phyloP scores from a whole-genome alignment of 306 rosid genomes.

The Cucumis sativus region Cucumber_9930_V3 NC_026655.2:3635001-3635500 shows the following conservation, averaged over 20 bases:
- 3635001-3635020: background rate
- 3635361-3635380: background rate
- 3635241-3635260: background rate
- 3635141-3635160: background rate
- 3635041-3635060: background rate
- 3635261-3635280: background rate
- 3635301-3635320: background rate
- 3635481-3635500: background rate
- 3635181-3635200: background rate
- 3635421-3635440: background rate
- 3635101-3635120: background rate
- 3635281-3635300: no score
- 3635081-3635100: background rate
- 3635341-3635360: conserved; percentile 6
- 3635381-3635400: background rate
- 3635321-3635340: background rate
- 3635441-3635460: background rate
- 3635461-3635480: background rate
- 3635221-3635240: background rate
- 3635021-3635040: background rate
- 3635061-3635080: background rate
- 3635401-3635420: background rate
- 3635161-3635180: background rate
- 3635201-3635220: background rate
- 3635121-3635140: background rate